These are phyloP conservation scores for Crucihimalaya himalaica DNA, from an alignment of 345 rosid species.

Conservation along the genomic window DNA sequence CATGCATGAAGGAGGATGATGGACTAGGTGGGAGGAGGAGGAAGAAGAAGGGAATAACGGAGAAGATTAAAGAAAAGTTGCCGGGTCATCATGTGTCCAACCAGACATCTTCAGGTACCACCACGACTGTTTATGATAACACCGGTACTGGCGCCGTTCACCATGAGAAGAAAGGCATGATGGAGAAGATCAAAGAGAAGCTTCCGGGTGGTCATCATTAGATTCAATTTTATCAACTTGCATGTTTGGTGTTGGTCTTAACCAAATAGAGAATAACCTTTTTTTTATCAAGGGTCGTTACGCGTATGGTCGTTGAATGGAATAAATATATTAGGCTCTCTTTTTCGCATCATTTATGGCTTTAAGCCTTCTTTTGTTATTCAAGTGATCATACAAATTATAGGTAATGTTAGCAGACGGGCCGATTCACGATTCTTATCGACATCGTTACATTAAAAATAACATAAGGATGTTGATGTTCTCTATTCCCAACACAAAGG, in stretches of 20 bases:
- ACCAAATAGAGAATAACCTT: neutral
- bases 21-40: constrained; percentile 68
- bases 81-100: constrained; percentile 47
- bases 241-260: neutral
- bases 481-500: neutral
- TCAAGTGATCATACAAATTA: neutral
- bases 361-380: constrained; percentile 7
- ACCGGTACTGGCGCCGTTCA: constrained; percentile 26
- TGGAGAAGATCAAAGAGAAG: constrained; percentile 71
- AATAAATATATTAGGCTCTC: neutral
- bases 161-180: constrained; percentile 61
- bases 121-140: constrained; percentile 37
- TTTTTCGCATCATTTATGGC: constrained; percentile 14
- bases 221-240: neutral
- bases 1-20: constrained; percentile 54
- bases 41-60: constrained; percentile 55
- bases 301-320: neutral
- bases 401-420: neutral
- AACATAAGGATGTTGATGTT: neutral
- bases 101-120: constrained; percentile 31
- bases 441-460: neutral
- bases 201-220: constrained; percentile 48
- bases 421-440: neutral
- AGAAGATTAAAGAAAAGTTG: constrained; percentile 58
- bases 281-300: neutral